Percentiles rank a stretch among this genome's conserved stretches.
Conservation (phyloP, 2,329 filamentous ascomycete genomes). For the Trichoderma sp. region DNA sequence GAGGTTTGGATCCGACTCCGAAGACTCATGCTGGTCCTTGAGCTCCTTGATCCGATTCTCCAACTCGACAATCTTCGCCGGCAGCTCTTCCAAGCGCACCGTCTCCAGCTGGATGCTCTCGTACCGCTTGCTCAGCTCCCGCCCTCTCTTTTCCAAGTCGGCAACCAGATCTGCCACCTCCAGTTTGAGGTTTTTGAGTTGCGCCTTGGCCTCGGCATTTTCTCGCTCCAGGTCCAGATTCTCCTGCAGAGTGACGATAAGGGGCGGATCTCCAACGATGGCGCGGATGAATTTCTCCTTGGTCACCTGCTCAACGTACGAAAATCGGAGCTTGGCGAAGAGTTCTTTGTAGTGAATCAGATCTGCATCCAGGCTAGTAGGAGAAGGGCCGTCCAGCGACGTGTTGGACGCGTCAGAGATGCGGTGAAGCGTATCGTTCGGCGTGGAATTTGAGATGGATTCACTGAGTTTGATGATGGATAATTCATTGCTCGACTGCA, state of each 20-base stretch:
- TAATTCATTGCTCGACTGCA: slow-evolving; percentile 59
- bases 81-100: slow-evolving; percentile 49
- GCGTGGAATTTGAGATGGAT: slow-evolving; percentile 58
- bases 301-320: slow-evolving; percentile 95
- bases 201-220: slow-evolving; percentile 68
- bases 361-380: slow-evolving; percentile 76
- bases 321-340: slow-evolving; percentile 94
- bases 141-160: slow-evolving; percentile 64
- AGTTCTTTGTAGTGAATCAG: slow-evolving; percentile 89
- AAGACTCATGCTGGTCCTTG: slow-evolving; percentile 37
- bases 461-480: slow-evolving; percentile 76
- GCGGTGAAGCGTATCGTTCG: slow-evolving; percentile 45
- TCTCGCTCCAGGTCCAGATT: slow-evolving; percentile 72
- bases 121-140: slow-evolving; percentile 55
- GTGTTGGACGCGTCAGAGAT: slow-evolving; percentile 70
- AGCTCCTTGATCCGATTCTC: slow-evolving; percentile 48
- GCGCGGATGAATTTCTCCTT: slow-evolving; percentile 96
- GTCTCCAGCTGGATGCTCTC: slow-evolving; percentile 50
- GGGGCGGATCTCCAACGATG: slow-evolving; percentile 85
- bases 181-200: slow-evolving; percentile 74
- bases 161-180: slow-evolving; percentile 71
- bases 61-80: slow-evolving; percentile 46
- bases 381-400: slow-evolving; percentile 64
- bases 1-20: slow-evolving; percentile 42
- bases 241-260: slow-evolving; percentile 77